Base-by-base conservation (phyloP, 2,329 filamentous ascomycete species). In the Fusarium anguioides region DNA sequence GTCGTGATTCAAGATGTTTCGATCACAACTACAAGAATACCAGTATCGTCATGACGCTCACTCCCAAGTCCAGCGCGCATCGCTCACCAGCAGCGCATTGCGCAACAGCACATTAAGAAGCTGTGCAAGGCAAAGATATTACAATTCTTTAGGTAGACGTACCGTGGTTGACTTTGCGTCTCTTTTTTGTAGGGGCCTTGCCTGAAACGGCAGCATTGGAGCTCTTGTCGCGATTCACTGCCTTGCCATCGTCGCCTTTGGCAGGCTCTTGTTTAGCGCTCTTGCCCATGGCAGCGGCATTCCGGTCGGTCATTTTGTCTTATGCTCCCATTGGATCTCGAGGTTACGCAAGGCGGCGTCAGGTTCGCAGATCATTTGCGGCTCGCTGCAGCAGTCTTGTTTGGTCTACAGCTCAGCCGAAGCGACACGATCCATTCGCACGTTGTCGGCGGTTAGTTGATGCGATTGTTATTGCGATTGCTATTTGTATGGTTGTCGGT, bases 131-230 rank as follows among this genome's bases (percentile, higher is more conserved):
- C 20, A 39, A n/a, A 23, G 26, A 47, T 20, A 51, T 35, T 20
- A 6, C n/a, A 27, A 10, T 21, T 39, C n/a, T 40, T 24, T 45
- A 47, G 56, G 24, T 71, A 24, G 59, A 80, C 89, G 82, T 87
- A 94, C 92, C 92, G 82, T 95, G 92, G 83, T 94, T 94, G 72
- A 95, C 92, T 83, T 95, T 95, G 83, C 92, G 91, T 81, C 92
- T 87, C 85, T 94, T 94, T 83, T 93, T 94, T 46, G 92, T 94
- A 57, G 90, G 89, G 77, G 88, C 91, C 79, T 86, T 71, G 41
- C 60, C 67, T 44, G 54, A 55, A 44, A 65, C 70, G 53, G 66
- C 58, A 51, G 70, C 62, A 54, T 75, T 72, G 26, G 67, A 63
- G 62, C 44, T 64, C 52, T 76, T 76, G 46, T 71, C 72, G 52